phyloP scores from a whole-genome alignment of 176 grass and related monocot genomes.

The Carex scoparia region DNA sequence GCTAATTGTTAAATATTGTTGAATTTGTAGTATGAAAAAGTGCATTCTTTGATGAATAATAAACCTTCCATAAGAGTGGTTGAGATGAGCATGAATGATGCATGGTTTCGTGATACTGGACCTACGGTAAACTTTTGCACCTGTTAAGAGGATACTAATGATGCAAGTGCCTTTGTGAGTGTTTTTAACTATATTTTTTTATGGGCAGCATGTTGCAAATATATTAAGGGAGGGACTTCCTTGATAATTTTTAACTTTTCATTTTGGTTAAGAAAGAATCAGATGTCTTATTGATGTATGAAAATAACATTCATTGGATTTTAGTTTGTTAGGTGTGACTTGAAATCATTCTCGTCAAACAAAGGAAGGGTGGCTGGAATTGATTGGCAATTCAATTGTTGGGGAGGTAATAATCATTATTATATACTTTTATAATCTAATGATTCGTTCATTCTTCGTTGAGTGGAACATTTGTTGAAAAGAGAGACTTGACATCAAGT shows the following conservation, averaged over 20 bases:
- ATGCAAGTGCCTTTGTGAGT: background rate
- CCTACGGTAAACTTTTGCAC: conserved; percentile 49
- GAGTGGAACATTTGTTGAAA: background rate
- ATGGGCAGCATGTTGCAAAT: background rate
- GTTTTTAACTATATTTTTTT: background rate
- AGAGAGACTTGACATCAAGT: background rate
- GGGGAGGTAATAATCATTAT: conserved; percentile 65
- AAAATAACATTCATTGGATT: conserved; percentile 29
- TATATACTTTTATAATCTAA: background rate
- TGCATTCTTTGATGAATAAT: conserved; percentile 40
- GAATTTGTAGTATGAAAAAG: conserved; percentile 44
- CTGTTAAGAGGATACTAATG: background rate
- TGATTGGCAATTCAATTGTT: conserved; percentile 93
- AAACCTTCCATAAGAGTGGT: conserved; percentile 69
- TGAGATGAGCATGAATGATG: conserved; percentile 97
- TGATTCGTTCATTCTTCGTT: background rate
- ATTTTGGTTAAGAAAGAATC: background rate
- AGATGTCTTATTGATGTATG: background rate
- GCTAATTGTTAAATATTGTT: background rate
- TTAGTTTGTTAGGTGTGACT: conserved; percentile 55
- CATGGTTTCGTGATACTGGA: conserved; percentile 92
- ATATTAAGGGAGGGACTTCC: background rate
- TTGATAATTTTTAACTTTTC: background rate
- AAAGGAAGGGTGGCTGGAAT: conserved; percentile 65
- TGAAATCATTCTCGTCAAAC: conserved; percentile 14